Evolutionary conservation across 441 rosid genomes (phyloP), one percentile per base, ranked within the genome.

Genomic region (Pelargonium exstipulatum): DNA sequence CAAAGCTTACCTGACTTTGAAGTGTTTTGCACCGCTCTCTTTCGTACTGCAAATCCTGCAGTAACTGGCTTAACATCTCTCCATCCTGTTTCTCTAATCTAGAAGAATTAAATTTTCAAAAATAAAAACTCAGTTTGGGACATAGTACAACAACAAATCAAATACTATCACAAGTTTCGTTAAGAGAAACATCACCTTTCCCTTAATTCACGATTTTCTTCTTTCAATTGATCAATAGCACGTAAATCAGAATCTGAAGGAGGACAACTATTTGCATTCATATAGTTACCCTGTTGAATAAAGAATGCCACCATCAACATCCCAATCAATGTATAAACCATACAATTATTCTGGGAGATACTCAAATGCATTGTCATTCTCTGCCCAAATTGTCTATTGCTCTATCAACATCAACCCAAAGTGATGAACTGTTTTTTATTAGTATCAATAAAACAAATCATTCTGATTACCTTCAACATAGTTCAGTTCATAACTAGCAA

Each of bases 1-100:
- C 6, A 32, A 32, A 32, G 37, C 73, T 26, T 76, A 84, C 88
- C 78, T 85, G 83, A 62, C 32, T 67, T 77, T 84, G 86, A 60
- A 86, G 83, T 4, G 65, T 46, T 43, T 13, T 62, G 68, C 62
- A 20, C 71, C 60, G 73, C 8, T 66, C 58, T 49, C 70, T 80
- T 69, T 81, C 82, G 29, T 2, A 16, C 68, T 65, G 53, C 40
- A 85, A 71, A 10, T 72, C 69, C 5, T 8, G 48, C 35, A 24
- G 71, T 68, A 75, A 60, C 14, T n/a, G 45, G 58, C 46, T 67
- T 48, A 57, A 35, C 37, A 3, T 3, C 37, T 49, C 9, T 5
- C 55, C 58, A 0, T 14, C 57, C 57, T 66, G 32, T 63, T 49
- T 55, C 79, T 76, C 73, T 55, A 69, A 65, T 2, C 24, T 65